Conservation (phyloP, 352 stramenopile species). For the Globisporangium cylindrosporum region DNA sequence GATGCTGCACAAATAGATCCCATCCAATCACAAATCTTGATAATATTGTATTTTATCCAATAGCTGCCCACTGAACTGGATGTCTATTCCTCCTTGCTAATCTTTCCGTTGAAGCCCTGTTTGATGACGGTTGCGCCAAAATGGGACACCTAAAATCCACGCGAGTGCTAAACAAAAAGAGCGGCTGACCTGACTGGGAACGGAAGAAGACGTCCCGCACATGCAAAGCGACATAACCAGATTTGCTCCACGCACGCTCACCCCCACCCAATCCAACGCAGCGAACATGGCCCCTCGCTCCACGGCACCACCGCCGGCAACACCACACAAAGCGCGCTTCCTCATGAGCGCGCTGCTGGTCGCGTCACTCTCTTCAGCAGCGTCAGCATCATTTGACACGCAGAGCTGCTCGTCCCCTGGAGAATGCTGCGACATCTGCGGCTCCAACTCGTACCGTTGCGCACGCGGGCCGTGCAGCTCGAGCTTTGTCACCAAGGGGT, state of each 20-base stretch:
- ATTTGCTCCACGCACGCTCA: background rate
- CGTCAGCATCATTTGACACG: background rate
- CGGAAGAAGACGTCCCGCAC: background rate
- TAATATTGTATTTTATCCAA: background rate
- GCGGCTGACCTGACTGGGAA: background rate
- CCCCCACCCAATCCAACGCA: too few species aligned
- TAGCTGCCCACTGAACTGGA: background rate
- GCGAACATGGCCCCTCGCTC: background rate
- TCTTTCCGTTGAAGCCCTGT: background rate
- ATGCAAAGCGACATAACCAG: background rate
- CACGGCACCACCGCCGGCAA: background rate
- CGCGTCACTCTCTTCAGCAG: background rate
- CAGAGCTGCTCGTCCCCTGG: constrained; percentile 16
- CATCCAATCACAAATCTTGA: too few species aligned
- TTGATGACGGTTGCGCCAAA: background rate
- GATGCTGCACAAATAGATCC: too few species aligned
- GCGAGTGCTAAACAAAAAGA: background rate
- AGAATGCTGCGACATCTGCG: constrained; percentile 49
- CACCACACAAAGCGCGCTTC: background rate
- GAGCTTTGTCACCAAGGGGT: constrained; percentile 32
- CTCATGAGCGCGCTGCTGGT: background rate
- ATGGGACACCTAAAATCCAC: background rate
- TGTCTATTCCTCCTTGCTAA: background rate
- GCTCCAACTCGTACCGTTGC: constrained; percentile 41
- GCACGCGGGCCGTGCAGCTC: constrained; percentile 49